Evolutionary conservation across 371 early-diverging fungal species (phyloP).

Genomic region (Lichtheimia hyalospora): DNA sequence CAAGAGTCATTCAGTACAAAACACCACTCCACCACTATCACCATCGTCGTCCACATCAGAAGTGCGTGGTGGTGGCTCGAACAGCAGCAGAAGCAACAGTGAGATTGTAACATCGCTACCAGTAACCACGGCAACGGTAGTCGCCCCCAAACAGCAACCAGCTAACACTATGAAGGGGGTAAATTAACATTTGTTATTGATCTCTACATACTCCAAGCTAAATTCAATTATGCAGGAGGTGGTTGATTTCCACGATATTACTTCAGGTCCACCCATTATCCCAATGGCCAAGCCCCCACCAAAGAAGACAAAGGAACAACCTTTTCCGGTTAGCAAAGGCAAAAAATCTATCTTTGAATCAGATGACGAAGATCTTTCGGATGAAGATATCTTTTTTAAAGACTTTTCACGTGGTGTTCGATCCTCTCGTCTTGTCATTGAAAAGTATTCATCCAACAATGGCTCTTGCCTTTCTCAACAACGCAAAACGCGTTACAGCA

Average conservation of each 20-base stretch:
- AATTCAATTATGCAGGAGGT: not conserved
- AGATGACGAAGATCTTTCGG: slow-evolving; percentile 30
- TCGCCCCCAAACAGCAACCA: too few relatives aligned
- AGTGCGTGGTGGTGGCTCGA: not conserved
- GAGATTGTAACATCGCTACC: not conserved
- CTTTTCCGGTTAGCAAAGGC: too few relatives aligned
- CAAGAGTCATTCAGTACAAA: not conserved
- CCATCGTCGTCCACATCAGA: slow-evolving; percentile 10
- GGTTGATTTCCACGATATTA: slow-evolving; percentile 11
- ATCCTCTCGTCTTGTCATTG: too few relatives aligned
- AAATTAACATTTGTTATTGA: not conserved
- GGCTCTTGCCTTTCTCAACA: too few relatives aligned
- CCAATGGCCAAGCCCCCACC: slow-evolving; percentile 11
- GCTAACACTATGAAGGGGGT: not conserved
- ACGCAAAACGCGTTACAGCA: slow-evolving; percentile 2
- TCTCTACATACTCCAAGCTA: not conserved
- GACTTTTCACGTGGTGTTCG: slow-evolving; percentile 21
- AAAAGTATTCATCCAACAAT: not conserved
- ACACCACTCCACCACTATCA: slow-evolving; percentile 10
- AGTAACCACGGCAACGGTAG: not conserved
- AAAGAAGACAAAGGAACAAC: not conserved
- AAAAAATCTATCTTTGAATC: slow-evolving; percentile 17
- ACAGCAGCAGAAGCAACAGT: slow-evolving; percentile 5
- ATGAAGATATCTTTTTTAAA: slow-evolving; percentile 38
- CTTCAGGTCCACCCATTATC: slow-evolving; percentile 11